Conservation (phyloP, 768 basidiomycete species). For the Mycena filopes region DNA sequence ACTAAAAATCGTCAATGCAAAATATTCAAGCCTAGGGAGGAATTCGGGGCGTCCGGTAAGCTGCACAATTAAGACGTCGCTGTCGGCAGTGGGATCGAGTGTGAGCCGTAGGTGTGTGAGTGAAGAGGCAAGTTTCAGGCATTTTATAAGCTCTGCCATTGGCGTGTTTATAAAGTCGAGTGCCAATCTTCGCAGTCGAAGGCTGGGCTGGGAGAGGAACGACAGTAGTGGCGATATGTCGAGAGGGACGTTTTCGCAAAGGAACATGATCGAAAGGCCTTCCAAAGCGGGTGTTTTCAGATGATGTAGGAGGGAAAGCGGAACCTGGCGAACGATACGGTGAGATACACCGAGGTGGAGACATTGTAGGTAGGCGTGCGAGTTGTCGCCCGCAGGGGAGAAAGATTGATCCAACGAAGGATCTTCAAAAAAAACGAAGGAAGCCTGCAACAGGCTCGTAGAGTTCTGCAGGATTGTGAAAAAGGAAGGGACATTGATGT, state of each 20-base stretch:
- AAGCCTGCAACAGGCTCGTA: background rate
- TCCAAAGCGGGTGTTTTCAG: conserved; percentile 14
- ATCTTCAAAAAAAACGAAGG: background rate
- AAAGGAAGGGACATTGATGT: background rate
- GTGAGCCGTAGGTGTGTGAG: no score
- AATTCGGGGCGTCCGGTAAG: no score
- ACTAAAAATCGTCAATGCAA: no score
- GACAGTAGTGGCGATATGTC: background rate
- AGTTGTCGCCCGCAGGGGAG: background rate
- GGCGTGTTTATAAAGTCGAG: no score
- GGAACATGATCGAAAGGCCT: background rate
- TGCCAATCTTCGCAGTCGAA: no score
- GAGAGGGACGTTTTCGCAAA: background rate
- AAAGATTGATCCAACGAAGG: background rate
- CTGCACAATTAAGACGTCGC: no score
- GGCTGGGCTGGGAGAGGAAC: background rate
- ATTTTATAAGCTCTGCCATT: no score
- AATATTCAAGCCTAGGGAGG: no score
- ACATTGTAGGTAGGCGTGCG: conserved; percentile 4
- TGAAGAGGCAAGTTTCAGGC: no score
- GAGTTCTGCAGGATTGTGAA: background rate
- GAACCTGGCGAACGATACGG: background rate
- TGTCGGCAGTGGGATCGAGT: no score
- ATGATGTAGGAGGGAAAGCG: background rate
- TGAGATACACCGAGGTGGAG: background rate